These are phyloP conservation scores for Kingdonia uniflora DNA, from an alignment of 164 flowering plant species.

Conservation along the genomic window DNA sequence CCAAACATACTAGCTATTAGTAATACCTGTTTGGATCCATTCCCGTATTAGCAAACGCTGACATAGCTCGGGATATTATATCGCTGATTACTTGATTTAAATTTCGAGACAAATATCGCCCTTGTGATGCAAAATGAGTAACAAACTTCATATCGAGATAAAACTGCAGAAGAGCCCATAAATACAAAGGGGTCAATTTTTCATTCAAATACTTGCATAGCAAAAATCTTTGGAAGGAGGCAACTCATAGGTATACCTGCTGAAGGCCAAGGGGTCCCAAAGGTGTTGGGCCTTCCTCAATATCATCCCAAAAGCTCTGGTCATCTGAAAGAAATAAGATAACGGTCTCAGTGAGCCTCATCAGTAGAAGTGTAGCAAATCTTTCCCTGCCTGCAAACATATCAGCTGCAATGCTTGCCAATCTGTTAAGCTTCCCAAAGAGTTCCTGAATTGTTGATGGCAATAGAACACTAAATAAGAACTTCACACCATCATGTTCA, in stretches of 20 bases:
- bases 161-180: conserved; percentile 44
- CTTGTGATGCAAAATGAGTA: conserved; percentile 81
- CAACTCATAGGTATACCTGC: conserved; percentile 38
- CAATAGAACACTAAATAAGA: conserved; percentile 5
- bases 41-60: conserved; percentile 74
- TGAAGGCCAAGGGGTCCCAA: conserved; percentile 84
- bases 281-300: conserved; percentile 78
- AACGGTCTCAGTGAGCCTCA: conserved; percentile 95
- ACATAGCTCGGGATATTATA: conserved; percentile 73
- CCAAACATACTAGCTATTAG: background rate
- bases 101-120: conserved; percentile 86
- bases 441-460: conserved; percentile 81
- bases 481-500: background rate
- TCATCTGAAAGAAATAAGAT: conserved; percentile 91
- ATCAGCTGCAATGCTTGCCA: conserved; percentile 79
- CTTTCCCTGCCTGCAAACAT: conserved; percentile 97
- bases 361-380: conserved; percentile 75
- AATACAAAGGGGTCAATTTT: background rate
- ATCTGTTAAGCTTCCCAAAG: conserved; percentile 48
- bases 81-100: conserved; percentile 78
- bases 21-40: conserved; percentile 80
- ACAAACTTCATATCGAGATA: conserved; percentile 97
- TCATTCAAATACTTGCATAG: background rate
- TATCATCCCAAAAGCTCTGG: conserved; percentile 97
- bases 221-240: background rate